Evolutionary conservation across 345 rosid genomes (phyloP).

Genomic region (Gossypium arboreum): DNA sequence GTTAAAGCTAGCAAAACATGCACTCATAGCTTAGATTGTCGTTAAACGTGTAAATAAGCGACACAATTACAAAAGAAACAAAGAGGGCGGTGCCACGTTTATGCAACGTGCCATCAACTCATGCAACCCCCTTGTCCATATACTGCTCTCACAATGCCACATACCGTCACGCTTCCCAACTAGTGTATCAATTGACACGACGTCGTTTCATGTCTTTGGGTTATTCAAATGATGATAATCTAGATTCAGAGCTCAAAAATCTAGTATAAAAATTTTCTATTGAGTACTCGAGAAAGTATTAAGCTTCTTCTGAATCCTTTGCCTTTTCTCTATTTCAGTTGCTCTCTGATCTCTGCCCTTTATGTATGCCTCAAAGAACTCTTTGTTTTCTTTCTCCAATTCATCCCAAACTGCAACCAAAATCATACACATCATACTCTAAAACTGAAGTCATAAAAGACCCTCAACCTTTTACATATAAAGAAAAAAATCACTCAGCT

Average conservation of each 20-base stretch:
- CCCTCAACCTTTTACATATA: too few relatives aligned
- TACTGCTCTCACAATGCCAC: neutral
- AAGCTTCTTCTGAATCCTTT: conserved; percentile 35
- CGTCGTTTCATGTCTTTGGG: too few relatives aligned
- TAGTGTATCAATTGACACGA: neutral
- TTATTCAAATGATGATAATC: too few relatives aligned
- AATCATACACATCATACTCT: neutral
- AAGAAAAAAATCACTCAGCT: neutral
- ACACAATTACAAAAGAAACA: neutral
- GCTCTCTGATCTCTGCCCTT: conserved; percentile 31
- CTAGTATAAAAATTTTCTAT: too few relatives aligned
- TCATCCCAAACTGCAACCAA: conserved; percentile 79
- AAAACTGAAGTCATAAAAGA: too few relatives aligned
- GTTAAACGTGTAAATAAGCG: neutral
- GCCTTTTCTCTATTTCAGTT: conserved; percentile 38
- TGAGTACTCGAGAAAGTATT: conserved; percentile 1
- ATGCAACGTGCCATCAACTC: neutral
- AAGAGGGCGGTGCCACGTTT: conserved; percentile 20
- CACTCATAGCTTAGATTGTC: neutral
- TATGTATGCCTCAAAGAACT: conserved; percentile 72
- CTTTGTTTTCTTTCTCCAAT: conserved; percentile 84
- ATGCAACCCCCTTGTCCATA: neutral
- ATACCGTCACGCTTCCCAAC: conserved; percentile 12
- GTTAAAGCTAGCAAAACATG: too few relatives aligned
- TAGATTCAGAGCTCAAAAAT: too few relatives aligned